Evolutionary conservation across 148 eudicot genomes (phyloP).

Genomic region (Hydrangea macrophylla): DNA sequence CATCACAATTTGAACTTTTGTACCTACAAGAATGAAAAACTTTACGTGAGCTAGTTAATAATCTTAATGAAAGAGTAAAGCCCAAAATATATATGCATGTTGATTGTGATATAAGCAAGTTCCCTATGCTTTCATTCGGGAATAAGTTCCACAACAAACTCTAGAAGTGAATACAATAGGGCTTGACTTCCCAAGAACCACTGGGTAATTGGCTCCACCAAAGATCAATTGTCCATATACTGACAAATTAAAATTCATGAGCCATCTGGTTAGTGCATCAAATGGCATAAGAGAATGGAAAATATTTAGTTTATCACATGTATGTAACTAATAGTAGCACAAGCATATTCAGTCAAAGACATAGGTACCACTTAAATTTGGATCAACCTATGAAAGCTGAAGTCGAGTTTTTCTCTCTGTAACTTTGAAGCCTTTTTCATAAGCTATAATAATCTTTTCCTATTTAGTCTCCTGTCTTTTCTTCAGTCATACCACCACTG

Average conservation of each 20-base stretch:
- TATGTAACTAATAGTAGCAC: not conserved
- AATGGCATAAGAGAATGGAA: not conserved
- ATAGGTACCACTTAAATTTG: slow-evolving; percentile 5
- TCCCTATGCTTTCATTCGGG: too few species aligned
- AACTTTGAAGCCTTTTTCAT: slow-evolving; percentile 97
- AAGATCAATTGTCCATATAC: not conserved
- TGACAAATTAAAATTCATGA: not conserved
- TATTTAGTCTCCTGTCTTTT: slow-evolving; percentile 95
- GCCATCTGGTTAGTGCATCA: not conserved
- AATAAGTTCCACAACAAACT: too few species aligned
- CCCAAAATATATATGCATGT: too few species aligned
- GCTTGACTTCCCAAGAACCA: not conserved
- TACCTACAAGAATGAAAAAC: too few species aligned
- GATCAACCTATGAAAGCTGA: slow-evolving; percentile 85
- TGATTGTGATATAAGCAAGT: too few species aligned
- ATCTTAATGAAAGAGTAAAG: too few species aligned
- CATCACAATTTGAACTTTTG: too few species aligned
- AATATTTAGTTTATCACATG: not conserved
- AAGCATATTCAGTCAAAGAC: not conserved
- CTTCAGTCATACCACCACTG: slow-evolving; percentile 94
- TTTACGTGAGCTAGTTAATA: too few species aligned
- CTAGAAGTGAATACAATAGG: not conserved
- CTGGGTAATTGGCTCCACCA: not conserved
- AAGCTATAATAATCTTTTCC: slow-evolving; percentile 90
- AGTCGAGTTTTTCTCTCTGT: slow-evolving; percentile 92